Percentiles rank a stretch among this genome's conserved stretches.
phyloP scores from a whole-genome alignment of 2,329 filamentous ascomycete genomes.

The Hyphodiscus sp. region DNA sequence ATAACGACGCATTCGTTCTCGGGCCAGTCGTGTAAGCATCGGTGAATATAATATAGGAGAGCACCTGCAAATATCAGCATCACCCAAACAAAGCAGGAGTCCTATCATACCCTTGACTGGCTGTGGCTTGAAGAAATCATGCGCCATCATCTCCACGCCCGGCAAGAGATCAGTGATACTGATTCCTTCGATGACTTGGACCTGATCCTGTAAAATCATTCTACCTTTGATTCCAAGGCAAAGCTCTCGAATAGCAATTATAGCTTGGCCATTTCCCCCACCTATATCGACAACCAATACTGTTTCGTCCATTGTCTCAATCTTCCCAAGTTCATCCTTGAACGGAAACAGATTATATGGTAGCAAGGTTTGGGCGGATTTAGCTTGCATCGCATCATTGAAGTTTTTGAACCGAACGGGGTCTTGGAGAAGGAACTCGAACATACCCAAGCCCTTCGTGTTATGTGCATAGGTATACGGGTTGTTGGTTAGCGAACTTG shows the following conservation, averaged over 20 bases:
- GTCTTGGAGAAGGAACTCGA: slow-evolving; percentile 21
- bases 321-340: slow-evolving; percentile 12
- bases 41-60: slow-evolving; percentile 32
- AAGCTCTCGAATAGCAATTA: slow-evolving; percentile 8
- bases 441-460: slow-evolving; percentile 22
- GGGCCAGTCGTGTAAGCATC: slow-evolving; percentile 36
- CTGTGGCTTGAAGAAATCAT: slow-evolving; percentile 32
- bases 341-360: slow-evolving; percentile 20
- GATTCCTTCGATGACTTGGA: slow-evolving; percentile 10
- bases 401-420: slow-evolving; percentile 24
- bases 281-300: slow-evolving; percentile 20
- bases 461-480: slow-evolving; percentile 26
- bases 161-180: background rate
- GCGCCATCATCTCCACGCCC: slow-evolving; percentile 23
- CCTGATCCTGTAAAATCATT: slow-evolving; percentile 21
- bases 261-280: slow-evolving; percentile 13
- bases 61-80: slow-evolving; percentile 19
- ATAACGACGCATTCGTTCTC: slow-evolving; percentile 30
- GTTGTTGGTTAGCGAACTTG: slow-evolving; percentile 17
- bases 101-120: slow-evolving; percentile 23
- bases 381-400: slow-evolving; percentile 25
- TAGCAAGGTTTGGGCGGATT: slow-evolving; percentile 8
- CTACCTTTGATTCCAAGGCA: slow-evolving; percentile 9
- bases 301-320: slow-evolving; percentile 18
- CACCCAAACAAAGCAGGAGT: background rate